These are phyloP conservation scores for Harrya chromipes DNA, from an alignment of 768 basidiomycete genomes.

Conservation along the genomic window DNA sequence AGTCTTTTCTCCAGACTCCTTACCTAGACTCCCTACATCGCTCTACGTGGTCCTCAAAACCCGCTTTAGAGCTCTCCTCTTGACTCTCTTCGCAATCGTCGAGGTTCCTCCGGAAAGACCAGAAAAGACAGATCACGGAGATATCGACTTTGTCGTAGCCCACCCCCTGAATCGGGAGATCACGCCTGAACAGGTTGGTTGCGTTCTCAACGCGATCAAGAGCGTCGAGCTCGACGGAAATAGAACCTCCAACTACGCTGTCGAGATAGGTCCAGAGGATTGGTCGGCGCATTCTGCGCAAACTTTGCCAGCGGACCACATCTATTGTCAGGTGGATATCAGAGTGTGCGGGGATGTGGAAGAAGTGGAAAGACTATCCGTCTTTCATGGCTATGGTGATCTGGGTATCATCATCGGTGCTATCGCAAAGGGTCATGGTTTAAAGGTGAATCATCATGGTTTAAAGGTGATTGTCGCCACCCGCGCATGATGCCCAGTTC, in stretches of 20 bases:
- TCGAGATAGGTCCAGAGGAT: constrained; percentile 43
- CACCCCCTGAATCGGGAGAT: constrained; percentile 33
- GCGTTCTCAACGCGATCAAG: constrained; percentile 45
- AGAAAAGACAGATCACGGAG: constrained; percentile 63
- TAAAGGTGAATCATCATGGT: constrained; percentile 51
- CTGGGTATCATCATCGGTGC: constrained; percentile 67
- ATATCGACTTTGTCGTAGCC: constrained; percentile 65
- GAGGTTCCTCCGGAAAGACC: constrained; percentile 61
- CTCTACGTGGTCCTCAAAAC: constrained; percentile 53
- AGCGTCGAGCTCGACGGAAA: constrained; percentile 48
- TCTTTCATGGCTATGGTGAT: constrained; percentile 68
- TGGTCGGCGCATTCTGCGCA: constrained; percentile 23
- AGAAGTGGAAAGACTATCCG: constrained; percentile 48
- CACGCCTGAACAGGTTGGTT: constrained; percentile 37
- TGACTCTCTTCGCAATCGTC: constrained; percentile 48
- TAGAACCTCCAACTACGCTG: constrained; percentile 62
- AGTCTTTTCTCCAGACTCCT: constrained; percentile 39
- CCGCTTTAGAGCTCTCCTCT: constrained; percentile 40
- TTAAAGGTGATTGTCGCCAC: constrained; percentile 45
- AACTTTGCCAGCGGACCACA: constrained; percentile 3
- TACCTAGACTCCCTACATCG: constrained; percentile 60
- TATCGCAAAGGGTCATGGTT: constrained; percentile 48
- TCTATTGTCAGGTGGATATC: constrained; percentile 58
- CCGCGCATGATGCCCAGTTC: not conserved
- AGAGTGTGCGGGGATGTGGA: constrained; percentile 50